phyloP scores from a whole-genome alignment of 2,329 filamentous ascomycete species.

The Neocatenulostroma microsporum region DNA sequence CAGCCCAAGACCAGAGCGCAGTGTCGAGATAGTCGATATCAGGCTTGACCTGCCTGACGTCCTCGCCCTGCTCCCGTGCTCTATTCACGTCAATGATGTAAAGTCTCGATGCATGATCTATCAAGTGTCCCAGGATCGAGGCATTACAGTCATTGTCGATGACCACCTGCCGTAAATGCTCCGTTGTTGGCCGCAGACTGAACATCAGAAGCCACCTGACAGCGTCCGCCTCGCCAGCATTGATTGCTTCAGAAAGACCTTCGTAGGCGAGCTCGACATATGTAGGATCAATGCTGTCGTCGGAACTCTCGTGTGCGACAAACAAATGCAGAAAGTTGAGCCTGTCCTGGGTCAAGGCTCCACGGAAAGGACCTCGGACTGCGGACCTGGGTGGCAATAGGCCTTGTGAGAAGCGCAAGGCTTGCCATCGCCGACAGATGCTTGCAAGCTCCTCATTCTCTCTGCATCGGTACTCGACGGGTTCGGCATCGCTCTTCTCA shows the following conservation, averaged over 20 bases:
- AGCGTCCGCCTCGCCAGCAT: slow-evolving; percentile 13
- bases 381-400: slow-evolving; percentile 21
- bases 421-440: slow-evolving; percentile 13
- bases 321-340: slow-evolving; percentile 16
- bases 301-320: too few species aligned
- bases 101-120: slow-evolving; percentile 1
- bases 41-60: too few species aligned
- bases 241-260: slow-evolving; percentile 24
- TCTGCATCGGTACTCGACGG: background rate
- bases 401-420: slow-evolving; percentile 13
- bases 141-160: slow-evolving; percentile 28
- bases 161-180: slow-evolving; percentile 24
- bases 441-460: background rate
- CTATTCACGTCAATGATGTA: background rate
- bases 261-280: slow-evolving; percentile 21
- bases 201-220: slow-evolving; percentile 20
- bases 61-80: too few species aligned
- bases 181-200: slow-evolving; percentile 17
- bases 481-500: background rate
- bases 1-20: slow-evolving; percentile 29
- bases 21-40: slow-evolving; percentile 27
- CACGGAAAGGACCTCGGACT: slow-evolving; percentile 17
- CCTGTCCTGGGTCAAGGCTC: slow-evolving; percentile 22
- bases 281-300: too few species aligned
- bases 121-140: slow-evolving; percentile 17